Evolutionary conservation across 805 yeast species (phyloP).

Genomic region (Yarrowia alimentaria): DNA sequence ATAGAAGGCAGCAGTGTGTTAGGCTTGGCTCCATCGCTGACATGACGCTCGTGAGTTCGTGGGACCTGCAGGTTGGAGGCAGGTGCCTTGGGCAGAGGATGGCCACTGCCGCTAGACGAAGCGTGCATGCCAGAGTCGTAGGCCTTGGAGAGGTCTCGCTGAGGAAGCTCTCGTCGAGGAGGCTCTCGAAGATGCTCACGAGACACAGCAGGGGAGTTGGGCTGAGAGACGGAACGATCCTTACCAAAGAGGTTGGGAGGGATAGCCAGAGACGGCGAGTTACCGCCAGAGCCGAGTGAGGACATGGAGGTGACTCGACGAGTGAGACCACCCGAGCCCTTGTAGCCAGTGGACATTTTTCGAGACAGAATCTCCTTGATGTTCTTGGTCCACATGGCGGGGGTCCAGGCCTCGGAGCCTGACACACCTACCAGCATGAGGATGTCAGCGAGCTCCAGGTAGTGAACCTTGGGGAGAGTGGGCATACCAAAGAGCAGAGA

Average conservation of each 20-base stretch:
- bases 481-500: slow-evolving; percentile 81
- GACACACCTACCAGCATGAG: slow-evolving; percentile 43
- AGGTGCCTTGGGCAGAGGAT: slow-evolving; percentile 19
- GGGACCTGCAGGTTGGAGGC: neutral
- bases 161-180: slow-evolving; percentile 17
- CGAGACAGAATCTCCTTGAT: slow-evolving; percentile 56
- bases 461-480: slow-evolving; percentile 72
- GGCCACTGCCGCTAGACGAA: slow-evolving; percentile 3
- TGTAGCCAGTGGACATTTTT: slow-evolving; percentile 51
- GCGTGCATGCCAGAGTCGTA: slow-evolving; percentile 10
- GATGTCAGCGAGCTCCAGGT: slow-evolving; percentile 63
- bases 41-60: slow-evolving; percentile 36
- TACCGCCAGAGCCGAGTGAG: slow-evolving; percentile 2
- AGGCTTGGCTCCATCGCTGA: slow-evolving; percentile 41
- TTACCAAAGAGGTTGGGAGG: slow-evolving; percentile 26
- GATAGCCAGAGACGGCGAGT: slow-evolving; percentile 14
- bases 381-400: slow-evolving; percentile 57
- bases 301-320: slow-evolving; percentile 15
- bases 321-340: slow-evolving; percentile 42
- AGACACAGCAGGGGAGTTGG: slow-evolving; percentile 28
- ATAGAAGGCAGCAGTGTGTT: slow-evolving; percentile 35
- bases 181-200: slow-evolving; percentile 23
- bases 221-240: slow-evolving; percentile 31
- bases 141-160: slow-evolving; percentile 16
- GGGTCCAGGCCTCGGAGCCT: slow-evolving; percentile 51